These are phyloP conservation scores for Phaffia rhodozyma DNA, from an alignment of 1,284 basidiomycete species.

Conservation along the genomic window DNA sequence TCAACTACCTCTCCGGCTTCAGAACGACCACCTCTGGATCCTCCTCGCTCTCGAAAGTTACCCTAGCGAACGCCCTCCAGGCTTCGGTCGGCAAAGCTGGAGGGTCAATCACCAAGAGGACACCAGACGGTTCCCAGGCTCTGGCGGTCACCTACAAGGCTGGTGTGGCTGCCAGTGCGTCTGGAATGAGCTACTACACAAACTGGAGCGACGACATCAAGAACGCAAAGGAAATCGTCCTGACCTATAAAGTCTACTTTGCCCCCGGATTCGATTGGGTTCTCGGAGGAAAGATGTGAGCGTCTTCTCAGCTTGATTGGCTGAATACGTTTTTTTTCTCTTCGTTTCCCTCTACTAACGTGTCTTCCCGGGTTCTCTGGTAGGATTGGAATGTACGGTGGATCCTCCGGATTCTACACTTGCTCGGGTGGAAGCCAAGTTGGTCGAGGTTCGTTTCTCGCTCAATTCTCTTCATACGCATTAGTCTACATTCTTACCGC, in stretches of 20 bases:
- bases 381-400: constrained; percentile 26
- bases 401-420: constrained; percentile 26
- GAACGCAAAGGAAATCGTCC: constrained; percentile 29
- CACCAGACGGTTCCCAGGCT: constrained; percentile 30
- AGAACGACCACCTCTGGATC: constrained; percentile 1
- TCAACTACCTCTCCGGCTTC: neutral
- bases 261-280: constrained; percentile 33
- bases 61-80: constrained; percentile 27
- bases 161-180: constrained; percentile 6
- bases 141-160: constrained; percentile 29
- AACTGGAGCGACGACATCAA: constrained; percentile 23
- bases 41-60: constrained; percentile 16
- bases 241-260: constrained; percentile 35
- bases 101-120: constrained; percentile 22
- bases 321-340: too few relatives aligned
- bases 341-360: neutral
- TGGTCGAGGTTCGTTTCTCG: constrained; percentile 21
- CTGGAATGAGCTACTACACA: constrained; percentile 18
- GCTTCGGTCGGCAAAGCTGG: constrained; percentile 20
- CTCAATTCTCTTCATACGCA: neutral
- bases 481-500: neutral
- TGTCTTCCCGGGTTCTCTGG: constrained; percentile 30
- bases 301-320: too few relatives aligned
- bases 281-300: constrained; percentile 35
- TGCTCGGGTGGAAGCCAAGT: constrained; percentile 30